Percentiles rank a stretch among this genome's conserved stretches.
Conservation (phyloP, 345 rosid genomes). For the Cardamine resedifolia region DNA sequence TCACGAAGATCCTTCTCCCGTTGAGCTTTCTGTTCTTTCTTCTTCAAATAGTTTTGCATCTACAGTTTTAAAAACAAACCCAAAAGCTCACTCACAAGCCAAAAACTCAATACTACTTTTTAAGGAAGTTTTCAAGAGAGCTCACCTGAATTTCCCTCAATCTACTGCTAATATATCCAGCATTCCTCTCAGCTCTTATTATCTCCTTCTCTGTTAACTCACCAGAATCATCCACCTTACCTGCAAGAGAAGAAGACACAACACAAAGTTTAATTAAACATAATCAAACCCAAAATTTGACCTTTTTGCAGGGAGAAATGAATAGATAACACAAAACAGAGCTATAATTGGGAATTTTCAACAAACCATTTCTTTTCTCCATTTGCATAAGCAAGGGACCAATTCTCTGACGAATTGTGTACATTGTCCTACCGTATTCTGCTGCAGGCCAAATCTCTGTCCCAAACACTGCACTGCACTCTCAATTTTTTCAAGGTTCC, state of each 20-base stretch:
- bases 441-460: conserved; percentile 99
- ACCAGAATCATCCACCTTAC: conserved; percentile 62
- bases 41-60: conserved; percentile 78
- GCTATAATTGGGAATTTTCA: neutral
- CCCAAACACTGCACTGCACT: conserved; percentile 97
- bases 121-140: neutral
- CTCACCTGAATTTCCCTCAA: conserved; percentile 93
- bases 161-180: conserved; percentile 75
- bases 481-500: conserved; percentile 34
- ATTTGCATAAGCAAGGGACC: conserved; percentile 91
- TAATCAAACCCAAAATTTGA: neutral
- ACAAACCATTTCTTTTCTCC: conserved; percentile 81
- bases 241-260: conserved; percentile 41
- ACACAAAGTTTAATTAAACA: neutral
- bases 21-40: conserved; percentile 71
- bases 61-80: conserved; percentile 23
- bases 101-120: conserved; percentile 22
- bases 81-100: conserved; percentile 5
- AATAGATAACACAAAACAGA: conserved; percentile 3
- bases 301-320: neutral
- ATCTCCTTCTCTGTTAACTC: conserved; percentile 89
- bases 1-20: conserved; percentile 78
- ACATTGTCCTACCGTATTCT: conserved; percentile 97
- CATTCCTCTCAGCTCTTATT: conserved; percentile 92
- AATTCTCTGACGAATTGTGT: conserved; percentile 87